These are phyloP conservation scores for Paecilomyces niveus DNA, from an alignment of 2,329 filamentous ascomycete genomes.

Conservation along the genomic window DNA sequence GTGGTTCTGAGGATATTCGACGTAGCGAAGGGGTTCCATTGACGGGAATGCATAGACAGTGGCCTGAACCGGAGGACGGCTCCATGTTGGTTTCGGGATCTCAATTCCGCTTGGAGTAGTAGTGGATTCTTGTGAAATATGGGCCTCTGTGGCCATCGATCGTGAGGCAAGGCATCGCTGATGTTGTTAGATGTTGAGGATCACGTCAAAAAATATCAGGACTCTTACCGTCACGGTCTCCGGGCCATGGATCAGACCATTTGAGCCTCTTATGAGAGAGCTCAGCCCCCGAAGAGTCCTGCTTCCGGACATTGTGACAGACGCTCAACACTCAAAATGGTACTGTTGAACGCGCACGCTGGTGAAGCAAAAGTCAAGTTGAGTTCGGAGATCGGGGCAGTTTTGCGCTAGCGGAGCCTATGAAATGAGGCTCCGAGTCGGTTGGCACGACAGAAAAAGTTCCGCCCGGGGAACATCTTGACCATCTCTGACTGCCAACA, in stretches of 20 bases:
- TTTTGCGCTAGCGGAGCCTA: slow-evolving; percentile 17
- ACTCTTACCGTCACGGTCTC: slow-evolving; percentile 29
- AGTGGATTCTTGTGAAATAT: slow-evolving; percentile 19
- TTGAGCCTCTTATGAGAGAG: slow-evolving; percentile 31
- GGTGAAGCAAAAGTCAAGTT: slow-evolving; percentile 25
- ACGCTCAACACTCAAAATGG: neutral
- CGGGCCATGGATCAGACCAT: slow-evolving; percentile 25
- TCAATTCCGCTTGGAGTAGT: slow-evolving; percentile 10
- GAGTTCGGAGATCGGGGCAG: slow-evolving; percentile 19
- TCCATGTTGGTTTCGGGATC: slow-evolving; percentile 27
- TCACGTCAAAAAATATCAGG: slow-evolving; percentile 3
- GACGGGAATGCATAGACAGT: slow-evolving; percentile 88
- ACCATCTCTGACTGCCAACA: slow-evolving; percentile 14
- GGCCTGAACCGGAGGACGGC: slow-evolving; percentile 59
- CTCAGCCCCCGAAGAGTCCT: slow-evolving; percentile 28
- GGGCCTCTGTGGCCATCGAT: slow-evolving; percentile 45
- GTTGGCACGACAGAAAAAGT: slow-evolving; percentile 27
- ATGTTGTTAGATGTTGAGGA: slow-evolving; percentile 37
- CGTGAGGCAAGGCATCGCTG: slow-evolving; percentile 23
- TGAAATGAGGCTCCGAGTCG: slow-evolving; percentile 20
- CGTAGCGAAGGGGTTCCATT: slow-evolving; percentile 73
- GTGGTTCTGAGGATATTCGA: slow-evolving; percentile 72
- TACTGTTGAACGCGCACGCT: neutral
- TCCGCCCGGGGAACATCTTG: slow-evolving; percentile 16
- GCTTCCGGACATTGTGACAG: slow-evolving; percentile 27